Base-by-base conservation (phyloP, 805 yeast species). In the Candida lessepsii region DNA sequence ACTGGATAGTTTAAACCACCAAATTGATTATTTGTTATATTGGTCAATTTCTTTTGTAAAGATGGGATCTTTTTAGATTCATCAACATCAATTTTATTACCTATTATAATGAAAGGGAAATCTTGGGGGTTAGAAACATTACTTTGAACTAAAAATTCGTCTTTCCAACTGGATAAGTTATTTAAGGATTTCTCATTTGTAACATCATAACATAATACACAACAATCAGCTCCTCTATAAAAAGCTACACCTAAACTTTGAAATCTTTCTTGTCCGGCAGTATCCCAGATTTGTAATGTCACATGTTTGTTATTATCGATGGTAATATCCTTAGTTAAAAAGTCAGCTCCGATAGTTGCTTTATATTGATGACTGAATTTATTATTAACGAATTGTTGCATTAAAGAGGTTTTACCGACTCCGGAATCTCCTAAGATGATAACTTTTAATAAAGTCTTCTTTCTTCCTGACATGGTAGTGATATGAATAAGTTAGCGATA, bases 231-330 rank as follows among this genome's bases (percentile, higher is more conserved):
- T 26, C 98, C 98, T 54, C 99, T 75, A 63, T 93, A 91, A 61
- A 91, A 91, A 0, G 98, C 98, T 31, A 91, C 97, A 11, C 98
- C 98, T 46, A 91, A 71, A 43, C 95, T 83, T 66, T 93, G 98
- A 74, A 91, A 91, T 55, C 99, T 76, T 65, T 91, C 99, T 70
- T 91, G 99, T 26, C 99, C 99, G 6, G 98, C 98, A 30, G 99
- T 91, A 59, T 91, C 99, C 99, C 99, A 91, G 40, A 93, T 84
- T 65, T 86, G 91, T 74, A 84, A 73, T 16, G 87, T 81, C 7
- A 83, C 89, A 48, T 77, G 76, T 53, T 83, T 84, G 45, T 60
- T 61, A 61, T 84, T 93, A 60, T 93, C 98, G 43, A 93, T 78
- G 19, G 75, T 69, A 44, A 91, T 78, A 55, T 91, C 98, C 62